A percentile compares a stretch with the other conserved stretches of the same genome.
phyloP scores from a whole-genome alignment of 176 grass and related monocot species.

The Tillandsia leiboldiana region DNA sequence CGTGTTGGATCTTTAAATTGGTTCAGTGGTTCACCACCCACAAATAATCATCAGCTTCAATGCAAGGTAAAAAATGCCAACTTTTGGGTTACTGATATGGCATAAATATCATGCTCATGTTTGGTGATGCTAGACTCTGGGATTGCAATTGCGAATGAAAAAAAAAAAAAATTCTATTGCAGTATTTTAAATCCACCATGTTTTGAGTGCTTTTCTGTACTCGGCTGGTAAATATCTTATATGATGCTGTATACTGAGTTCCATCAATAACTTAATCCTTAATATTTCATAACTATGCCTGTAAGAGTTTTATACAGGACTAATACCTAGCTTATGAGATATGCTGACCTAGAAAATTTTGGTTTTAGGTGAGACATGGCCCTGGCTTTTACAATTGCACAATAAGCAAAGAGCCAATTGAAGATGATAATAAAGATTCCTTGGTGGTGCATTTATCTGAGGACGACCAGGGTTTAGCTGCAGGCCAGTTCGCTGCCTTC shows the following conservation, averaged over 20 bases:
- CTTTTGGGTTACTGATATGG: too few species aligned
- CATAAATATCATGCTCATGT: too few species aligned
- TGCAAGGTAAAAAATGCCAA: slow-evolving; percentile 60
- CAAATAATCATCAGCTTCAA: slow-evolving; percentile 32
- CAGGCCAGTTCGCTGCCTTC: slow-evolving; percentile 83
- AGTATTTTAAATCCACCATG: too few species aligned
- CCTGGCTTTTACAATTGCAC: slow-evolving; percentile 74
- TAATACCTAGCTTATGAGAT: neutral
- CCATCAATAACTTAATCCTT: too few species aligned
- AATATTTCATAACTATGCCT: too few species aligned
- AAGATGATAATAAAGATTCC: slow-evolving; percentile 28
- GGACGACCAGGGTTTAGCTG: slow-evolving; percentile 90
- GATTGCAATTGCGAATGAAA: too few species aligned
- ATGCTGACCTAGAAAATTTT: slow-evolving; percentile 10
- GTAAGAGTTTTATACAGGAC: too few species aligned
- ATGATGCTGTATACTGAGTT: too few species aligned
- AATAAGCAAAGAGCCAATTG: slow-evolving; percentile 23
- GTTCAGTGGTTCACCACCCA: slow-evolving; percentile 48
- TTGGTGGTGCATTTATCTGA: slow-evolving; percentile 54
- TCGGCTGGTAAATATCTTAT: too few species aligned
- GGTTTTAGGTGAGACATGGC: slow-evolving; percentile 55
- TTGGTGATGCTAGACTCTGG: too few species aligned
- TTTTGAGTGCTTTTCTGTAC: too few species aligned
- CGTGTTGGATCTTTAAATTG: slow-evolving; percentile 66
- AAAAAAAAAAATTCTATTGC: too few species aligned